phyloP scores from a whole-genome alignment of 352 stramenopile species.

The Thraustotheca clavata region DNA sequence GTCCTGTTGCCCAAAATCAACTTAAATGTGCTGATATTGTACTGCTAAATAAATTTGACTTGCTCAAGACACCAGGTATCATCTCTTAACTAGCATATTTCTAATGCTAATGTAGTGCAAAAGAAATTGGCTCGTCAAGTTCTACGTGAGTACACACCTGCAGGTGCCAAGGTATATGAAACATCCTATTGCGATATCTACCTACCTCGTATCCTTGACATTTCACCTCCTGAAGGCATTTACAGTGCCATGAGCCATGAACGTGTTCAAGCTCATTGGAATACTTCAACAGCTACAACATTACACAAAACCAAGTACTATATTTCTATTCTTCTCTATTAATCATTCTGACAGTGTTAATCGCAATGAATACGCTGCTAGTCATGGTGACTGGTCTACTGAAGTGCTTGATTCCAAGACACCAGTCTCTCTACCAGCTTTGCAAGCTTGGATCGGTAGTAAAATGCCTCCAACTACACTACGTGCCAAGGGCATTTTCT shows the following conservation, averaged over 20 bases:
- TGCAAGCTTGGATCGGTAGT: slow-evolving; percentile 41
- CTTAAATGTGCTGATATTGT: slow-evolving; percentile 66
- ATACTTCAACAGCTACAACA: slow-evolving; percentile 11
- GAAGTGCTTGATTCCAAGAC: slow-evolving; percentile 12
- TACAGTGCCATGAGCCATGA: slow-evolving; percentile 58
- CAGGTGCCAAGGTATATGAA: slow-evolving; percentile 49
- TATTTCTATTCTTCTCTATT: not conserved
- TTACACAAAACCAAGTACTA: slow-evolving; percentile 12
- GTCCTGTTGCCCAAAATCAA: slow-evolving; percentile 44
- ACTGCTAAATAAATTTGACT: slow-evolving; percentile 75
- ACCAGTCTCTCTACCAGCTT: slow-evolving; percentile 35
- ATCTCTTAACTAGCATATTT: not conserved
- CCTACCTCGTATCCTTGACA: slow-evolving; percentile 63
- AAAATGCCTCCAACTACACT: slow-evolving; percentile 32
- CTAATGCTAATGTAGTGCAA: slow-evolving; percentile 10
- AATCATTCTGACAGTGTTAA: not conserved
- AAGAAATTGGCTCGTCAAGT: slow-evolving; percentile 28
- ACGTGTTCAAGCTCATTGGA: slow-evolving; percentile 51
- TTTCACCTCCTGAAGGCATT: slow-evolving; percentile 42
- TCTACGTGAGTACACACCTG: slow-evolving; percentile 36
- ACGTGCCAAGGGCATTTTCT: slow-evolving; percentile 57
- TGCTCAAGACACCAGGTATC: slow-evolving; percentile 31
- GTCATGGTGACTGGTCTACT: not conserved
- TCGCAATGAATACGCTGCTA: not conserved
- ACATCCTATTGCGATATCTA: slow-evolving; percentile 52